A percentile compares a stretch with the other conserved stretches of the same genome.
phyloP scores from a whole-genome alignment of 371 early-diverging fungal species.

The Mortierella sp. region DNA sequence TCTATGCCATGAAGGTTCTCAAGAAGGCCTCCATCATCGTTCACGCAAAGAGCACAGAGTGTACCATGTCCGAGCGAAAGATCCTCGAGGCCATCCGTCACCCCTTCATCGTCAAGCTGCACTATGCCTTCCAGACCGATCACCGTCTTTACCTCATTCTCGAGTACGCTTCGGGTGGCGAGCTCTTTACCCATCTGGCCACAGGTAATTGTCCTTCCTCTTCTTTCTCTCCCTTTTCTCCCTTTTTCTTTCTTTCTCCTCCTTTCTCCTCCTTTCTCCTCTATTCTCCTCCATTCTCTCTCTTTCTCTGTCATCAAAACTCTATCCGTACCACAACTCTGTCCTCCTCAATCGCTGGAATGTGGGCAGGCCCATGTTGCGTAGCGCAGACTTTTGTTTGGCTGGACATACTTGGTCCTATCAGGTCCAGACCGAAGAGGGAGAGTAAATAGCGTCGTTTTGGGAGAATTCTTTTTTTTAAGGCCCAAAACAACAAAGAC shows the following conservation, averaged over 20 bases:
- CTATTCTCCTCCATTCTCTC: conserved; percentile 1
- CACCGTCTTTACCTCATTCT: conserved; percentile 91
- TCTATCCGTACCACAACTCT: too few species aligned
- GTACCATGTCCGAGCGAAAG: conserved; percentile 79
- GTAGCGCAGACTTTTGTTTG: too few species aligned
- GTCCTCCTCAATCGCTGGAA: too few species aligned
- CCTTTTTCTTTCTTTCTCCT: not conserved
- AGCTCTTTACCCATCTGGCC: conserved; percentile 95
- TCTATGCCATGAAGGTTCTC: conserved; percentile 95
- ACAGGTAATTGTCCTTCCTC: conserved; percentile 52
- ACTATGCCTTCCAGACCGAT: conserved; percentile 94
- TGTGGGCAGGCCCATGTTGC: too few species aligned
- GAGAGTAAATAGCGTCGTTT: too few species aligned
- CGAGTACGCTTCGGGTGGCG: conserved; percentile 99
- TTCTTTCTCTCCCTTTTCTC: not conserved
- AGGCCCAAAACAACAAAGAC: too few species aligned
- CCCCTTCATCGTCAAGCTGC: conserved; percentile 96
- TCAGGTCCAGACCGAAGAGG: too few species aligned
- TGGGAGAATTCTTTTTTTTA: too few species aligned
- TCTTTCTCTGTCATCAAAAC: not conserved
- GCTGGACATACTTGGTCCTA: too few species aligned
- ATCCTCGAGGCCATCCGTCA: conserved; percentile 84
- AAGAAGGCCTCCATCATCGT: conserved; percentile 86
- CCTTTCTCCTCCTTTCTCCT: not conserved
- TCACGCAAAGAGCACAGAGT: conserved; percentile 75